phyloP scores from a whole-genome alignment of 116 monocot species.

The Phalaenopsis hybrid region DNA sequence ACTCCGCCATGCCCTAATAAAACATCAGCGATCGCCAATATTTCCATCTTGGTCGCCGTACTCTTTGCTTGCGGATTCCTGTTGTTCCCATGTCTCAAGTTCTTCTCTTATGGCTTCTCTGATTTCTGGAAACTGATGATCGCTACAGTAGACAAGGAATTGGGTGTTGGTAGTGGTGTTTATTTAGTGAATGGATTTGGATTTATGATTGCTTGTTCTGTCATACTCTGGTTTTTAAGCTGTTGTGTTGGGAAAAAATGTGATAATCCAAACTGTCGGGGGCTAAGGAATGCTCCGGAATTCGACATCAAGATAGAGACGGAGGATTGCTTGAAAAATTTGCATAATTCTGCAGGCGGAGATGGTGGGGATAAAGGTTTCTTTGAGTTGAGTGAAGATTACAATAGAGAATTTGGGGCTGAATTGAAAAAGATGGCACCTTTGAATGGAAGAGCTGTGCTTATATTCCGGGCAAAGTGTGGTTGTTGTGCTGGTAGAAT shows the following conservation, averaged over 20 bases:
- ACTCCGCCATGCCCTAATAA: constrained; percentile 66
- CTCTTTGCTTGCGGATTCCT: constrained; percentile 46
- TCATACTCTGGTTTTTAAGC: too few relatives aligned
- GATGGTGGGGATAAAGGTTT: constrained; percentile 17
- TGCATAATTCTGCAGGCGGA: constrained; percentile 16
- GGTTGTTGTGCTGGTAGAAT: constrained; percentile 31
- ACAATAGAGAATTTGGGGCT: constrained; percentile 50
- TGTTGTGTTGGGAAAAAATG: constrained; percentile 28
- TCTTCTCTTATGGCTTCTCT: constrained; percentile 15
- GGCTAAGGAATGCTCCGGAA: constrained; percentile 58
- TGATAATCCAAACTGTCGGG: constrained; percentile 60
- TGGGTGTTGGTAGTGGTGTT: background rate
- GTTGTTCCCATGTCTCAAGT: constrained; percentile 40
- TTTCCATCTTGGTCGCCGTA: constrained; percentile 44
- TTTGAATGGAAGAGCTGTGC: constrained; percentile 66
- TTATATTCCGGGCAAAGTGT: constrained; percentile 65
- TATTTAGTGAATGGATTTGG: background rate
- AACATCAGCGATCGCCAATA: constrained; percentile 51
- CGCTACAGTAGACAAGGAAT: too few relatives aligned
- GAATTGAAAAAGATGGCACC: constrained; percentile 86
- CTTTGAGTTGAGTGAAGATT: constrained; percentile 44
- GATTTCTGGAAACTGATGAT: background rate
- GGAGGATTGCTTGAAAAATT: constrained; percentile 57
- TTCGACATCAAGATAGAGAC: constrained; percentile 80
- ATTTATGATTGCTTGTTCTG: background rate